Evolutionary conservation across 169 alveolate genomes (phyloP).

Genomic region (Plasmodium chabaudi): DNA sequence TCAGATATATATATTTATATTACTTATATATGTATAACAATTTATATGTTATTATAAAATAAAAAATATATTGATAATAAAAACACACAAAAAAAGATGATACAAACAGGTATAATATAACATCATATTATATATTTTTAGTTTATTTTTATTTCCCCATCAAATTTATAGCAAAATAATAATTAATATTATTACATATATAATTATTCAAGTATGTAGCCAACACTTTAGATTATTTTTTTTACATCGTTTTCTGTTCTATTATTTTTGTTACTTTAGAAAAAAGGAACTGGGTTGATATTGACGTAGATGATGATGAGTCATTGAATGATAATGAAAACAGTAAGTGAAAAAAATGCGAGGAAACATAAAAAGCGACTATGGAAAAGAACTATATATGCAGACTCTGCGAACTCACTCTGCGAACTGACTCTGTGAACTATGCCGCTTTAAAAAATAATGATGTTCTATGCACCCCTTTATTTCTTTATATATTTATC

Average conservation of each 20-base stretch:
- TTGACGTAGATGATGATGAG: constrained; percentile 68
- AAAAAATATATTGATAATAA: no score
- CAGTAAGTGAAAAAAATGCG: constrained; percentile 2
- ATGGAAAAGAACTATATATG: not conserved
- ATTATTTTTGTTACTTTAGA: constrained; percentile 14
- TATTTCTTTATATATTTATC: not conserved
- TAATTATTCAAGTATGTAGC: not conserved
- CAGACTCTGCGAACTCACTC: no score
- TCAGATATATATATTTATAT: not conserved
- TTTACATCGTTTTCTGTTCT: not conserved
- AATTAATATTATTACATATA: no score
- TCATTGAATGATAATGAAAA: constrained; percentile 63
- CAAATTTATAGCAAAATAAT: no score
- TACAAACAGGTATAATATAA: constrained; percentile 37
- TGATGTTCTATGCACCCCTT: not conserved
- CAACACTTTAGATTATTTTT: not conserved
- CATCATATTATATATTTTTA: no score
- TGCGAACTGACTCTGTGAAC: no score
- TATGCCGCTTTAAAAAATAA: no score
- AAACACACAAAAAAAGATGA: constrained; percentile 18
- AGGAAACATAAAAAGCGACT: not conserved
- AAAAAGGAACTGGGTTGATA: constrained; percentile 64
- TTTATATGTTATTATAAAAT: no score
- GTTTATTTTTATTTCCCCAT: no score
- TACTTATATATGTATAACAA: no score